These are phyloP conservation scores for Sanghuangporus weigelae DNA, from an alignment of 1,284 basidiomycete genomes.

Conservation along the genomic window DNA sequence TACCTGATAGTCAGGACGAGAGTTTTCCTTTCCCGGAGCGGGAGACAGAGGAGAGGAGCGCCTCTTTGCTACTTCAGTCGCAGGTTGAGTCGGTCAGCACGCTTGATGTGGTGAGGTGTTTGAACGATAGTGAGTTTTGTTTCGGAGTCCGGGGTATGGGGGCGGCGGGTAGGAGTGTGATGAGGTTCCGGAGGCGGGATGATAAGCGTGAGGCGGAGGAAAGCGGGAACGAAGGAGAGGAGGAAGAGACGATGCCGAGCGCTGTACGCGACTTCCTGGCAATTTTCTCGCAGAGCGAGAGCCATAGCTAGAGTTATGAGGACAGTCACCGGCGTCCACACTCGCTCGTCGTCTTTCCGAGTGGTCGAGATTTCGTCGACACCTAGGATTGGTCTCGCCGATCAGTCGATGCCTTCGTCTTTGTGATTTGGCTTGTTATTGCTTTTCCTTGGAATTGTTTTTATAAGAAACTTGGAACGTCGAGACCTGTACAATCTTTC, in stretches of 20 bases:
- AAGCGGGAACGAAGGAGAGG: conserved; percentile 40
- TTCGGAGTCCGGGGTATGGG: background rate
- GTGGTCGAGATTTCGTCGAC: too few species aligned
- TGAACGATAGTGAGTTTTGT: background rate
- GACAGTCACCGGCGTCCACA: too few species aligned
- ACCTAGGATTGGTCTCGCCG: too few species aligned
- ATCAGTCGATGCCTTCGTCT: too few species aligned
- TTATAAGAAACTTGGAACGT: too few species aligned
- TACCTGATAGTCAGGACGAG: background rate
- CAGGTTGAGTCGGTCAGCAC: background rate
- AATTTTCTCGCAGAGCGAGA: conserved; percentile 49
- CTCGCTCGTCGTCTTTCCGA: too few species aligned
- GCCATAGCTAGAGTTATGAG: conserved; percentile 17
- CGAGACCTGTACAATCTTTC: too few species aligned
- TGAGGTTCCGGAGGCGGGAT: background rate
- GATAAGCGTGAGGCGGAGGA: background rate
- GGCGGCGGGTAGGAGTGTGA: background rate
- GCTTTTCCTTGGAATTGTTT: too few species aligned
- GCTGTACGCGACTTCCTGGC: conserved; percentile 97
- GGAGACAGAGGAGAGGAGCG: background rate
- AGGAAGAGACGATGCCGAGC: conserved; percentile 52
- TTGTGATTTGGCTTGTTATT: too few species aligned
- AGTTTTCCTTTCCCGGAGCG: background rate
- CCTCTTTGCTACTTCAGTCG: background rate
- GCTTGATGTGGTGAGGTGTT: background rate